Conservation (phyloP, 768 basidiomycete species). For the Phanerochaete sordida region DNA sequence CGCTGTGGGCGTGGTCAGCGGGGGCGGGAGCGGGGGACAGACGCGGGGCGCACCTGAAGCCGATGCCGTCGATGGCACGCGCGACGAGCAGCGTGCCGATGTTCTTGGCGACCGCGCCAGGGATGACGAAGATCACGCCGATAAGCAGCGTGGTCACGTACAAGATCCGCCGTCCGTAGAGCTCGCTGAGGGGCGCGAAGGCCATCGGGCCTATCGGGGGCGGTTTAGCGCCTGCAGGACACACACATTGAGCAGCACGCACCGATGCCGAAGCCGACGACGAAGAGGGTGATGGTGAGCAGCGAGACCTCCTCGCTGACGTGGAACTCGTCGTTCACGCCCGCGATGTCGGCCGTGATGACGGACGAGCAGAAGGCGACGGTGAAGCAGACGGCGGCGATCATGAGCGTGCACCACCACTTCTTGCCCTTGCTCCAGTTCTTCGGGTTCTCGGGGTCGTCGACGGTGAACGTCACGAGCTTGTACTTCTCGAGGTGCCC, state of each 20-base stretch:
- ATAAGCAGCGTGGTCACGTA: constrained; percentile 53
- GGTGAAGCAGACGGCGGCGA: constrained; percentile 14
- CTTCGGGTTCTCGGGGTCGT: constrained; percentile 13
- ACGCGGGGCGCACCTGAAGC: constrained; percentile 5
- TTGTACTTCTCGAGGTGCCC: constrained; percentile 10
- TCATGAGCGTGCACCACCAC: constrained; percentile 21
- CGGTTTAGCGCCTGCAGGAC: constrained; percentile 1
- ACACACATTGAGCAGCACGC: constrained; percentile 39
- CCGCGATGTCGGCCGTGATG: constrained; percentile 37
- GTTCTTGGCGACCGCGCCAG: constrained; percentile 54
- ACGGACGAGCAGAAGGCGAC: constrained; percentile 1
- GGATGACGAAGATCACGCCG: constrained; percentile 58
- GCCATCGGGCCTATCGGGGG: background rate
- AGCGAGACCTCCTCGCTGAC: constrained; percentile 47
- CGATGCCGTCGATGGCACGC: constrained; percentile 28
- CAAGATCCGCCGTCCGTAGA: constrained; percentile 58
- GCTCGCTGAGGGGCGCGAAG: constrained; percentile 27
- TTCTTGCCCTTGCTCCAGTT: constrained; percentile 14
- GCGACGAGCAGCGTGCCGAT: constrained; percentile 58
- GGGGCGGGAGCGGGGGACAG: background rate
- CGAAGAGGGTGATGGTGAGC: constrained; percentile 55
- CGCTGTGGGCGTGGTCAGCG: background rate
- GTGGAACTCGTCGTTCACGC: constrained; percentile 40
- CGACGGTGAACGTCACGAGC: constrained; percentile 13
- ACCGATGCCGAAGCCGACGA: constrained; percentile 59